Percentiles rank a stretch among this genome's conserved stretches.
Conservation (phyloP, 108 stramenopile genomes). For the Discostella pseudostelligera region DNA sequence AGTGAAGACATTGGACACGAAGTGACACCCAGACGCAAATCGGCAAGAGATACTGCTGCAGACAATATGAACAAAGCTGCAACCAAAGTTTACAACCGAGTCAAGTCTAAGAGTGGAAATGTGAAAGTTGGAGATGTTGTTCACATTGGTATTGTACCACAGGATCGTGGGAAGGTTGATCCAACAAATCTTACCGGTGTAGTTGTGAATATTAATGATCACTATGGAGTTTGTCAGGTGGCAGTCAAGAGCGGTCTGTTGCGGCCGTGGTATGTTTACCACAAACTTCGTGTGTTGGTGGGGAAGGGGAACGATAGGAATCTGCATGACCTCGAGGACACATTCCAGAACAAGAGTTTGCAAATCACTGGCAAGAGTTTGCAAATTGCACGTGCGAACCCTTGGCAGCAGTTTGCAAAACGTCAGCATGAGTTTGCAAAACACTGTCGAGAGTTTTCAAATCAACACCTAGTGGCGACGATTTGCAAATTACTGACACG, state of each 20-base stretch:
- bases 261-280: neutral
- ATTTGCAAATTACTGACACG: too few species aligned
- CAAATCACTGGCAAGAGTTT: too few species aligned
- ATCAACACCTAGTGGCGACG: too few species aligned
- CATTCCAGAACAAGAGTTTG: too few species aligned
- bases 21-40: too few species aligned
- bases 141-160: neutral
- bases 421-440: too few species aligned
- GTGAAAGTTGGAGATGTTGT: conserved; percentile 1
- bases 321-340: too few species aligned
- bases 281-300: neutral
- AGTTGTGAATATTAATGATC: conserved; percentile 1
- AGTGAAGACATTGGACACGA: too few species aligned
- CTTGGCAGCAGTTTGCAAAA: too few species aligned
- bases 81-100: neutral
- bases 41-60: neutral
- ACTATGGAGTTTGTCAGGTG: neutral
- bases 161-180: neutral
- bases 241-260: neutral
- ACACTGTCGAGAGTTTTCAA: too few species aligned
- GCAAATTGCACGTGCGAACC: too few species aligned
- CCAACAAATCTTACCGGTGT: conserved; percentile 3
- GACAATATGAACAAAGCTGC: conserved; percentile 1
- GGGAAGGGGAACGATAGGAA: too few species aligned
- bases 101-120: neutral